Evolutionary conservation across 306 rosid species (phyloP), one percentile per base, ranked within the genome.

Genomic region (Pyrus bretschneideri): DNA sequence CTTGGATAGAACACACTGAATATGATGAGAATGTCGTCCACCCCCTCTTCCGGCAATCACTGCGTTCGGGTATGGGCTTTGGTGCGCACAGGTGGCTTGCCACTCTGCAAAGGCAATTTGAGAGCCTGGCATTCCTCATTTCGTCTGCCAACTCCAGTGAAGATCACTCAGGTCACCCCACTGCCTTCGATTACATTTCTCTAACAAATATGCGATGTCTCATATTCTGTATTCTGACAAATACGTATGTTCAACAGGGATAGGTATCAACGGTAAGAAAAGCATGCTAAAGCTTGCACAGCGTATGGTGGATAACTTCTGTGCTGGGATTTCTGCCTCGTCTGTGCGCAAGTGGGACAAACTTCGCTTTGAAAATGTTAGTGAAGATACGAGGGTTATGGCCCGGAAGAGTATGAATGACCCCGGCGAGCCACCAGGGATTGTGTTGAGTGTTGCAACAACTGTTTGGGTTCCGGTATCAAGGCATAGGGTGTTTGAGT

Each of bases 31-130:
- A 80, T 63, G 42, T n/a, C 1, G 54, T 90, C 67, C 96, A 92
- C 81, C 93, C 84, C 60, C 86, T 84, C 33, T 95, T 74, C 79
- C 92, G 82, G 13, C 85, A 84, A 2, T 35, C 87, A 77, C 51
- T 95, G 14, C 81, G 70, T 76, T 83, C 89, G 0, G 97, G 98
- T 67, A 42, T 85, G 29, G 98, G 90, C 71, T 95, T 86, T 27
- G 98, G 98, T 38, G 94, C 97, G 22, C 88, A 90, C 17, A 83
- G 93, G 82, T 95, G 98, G 97, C 83, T 95, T 23, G 86, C 96
- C 71, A 86, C 93, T 75, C 96, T 95, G 66, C 91, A 82, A 80
- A 88, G 98, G 77, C 91, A 87, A 57, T 92, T 92, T 42, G 96
- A 95, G 22, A 79, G 85, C 81, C 67, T 92, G 81, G 83, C 91